Evolutionary conservation across 495 filamentous ascomycete genomes (phyloP).

Genomic region (Margaritispora aquatica): DNA sequence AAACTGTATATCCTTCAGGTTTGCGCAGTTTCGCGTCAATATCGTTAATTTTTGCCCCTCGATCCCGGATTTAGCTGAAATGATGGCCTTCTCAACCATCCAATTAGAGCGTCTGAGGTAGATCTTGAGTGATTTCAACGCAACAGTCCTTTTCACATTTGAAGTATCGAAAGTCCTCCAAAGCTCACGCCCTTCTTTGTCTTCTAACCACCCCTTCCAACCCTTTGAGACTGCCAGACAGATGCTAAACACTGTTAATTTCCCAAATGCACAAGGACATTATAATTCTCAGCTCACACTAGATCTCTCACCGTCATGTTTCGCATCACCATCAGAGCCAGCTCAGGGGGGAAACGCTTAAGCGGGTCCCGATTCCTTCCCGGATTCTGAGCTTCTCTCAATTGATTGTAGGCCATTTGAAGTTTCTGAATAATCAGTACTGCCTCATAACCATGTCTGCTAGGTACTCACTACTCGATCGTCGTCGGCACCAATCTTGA

Average conservation of each 20-base stretch:
- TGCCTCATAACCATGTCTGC: background rate
- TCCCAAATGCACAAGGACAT: background rate
- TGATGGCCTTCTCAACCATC: constrained; percentile 18
- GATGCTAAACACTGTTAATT: constrained; percentile 2
- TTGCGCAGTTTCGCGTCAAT: constrained; percentile 15
- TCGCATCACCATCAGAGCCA: constrained; percentile 19
- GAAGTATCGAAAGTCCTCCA: constrained; percentile 23
- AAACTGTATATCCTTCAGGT: constrained; percentile 15
- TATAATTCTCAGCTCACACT: constrained; percentile 15
- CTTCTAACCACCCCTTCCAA: constrained; percentile 23
- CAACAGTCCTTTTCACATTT: background rate
- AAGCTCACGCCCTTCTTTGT: constrained; percentile 15
- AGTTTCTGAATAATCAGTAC: constrained; percentile 11
- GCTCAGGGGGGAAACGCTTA: constrained; percentile 18
- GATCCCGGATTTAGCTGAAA: constrained; percentile 10
- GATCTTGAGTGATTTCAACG: constrained; percentile 10
- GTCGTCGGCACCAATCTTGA: constrained; percentile 23
- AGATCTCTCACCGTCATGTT: constrained; percentile 19
- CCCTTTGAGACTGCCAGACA: constrained; percentile 22
- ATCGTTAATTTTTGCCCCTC: constrained; percentile 9
- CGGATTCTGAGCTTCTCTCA: constrained; percentile 11
- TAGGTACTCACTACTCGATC: constrained; percentile 11
- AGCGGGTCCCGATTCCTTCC: constrained; percentile 21
- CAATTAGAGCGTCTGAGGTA: constrained; percentile 22
- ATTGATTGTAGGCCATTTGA: constrained; percentile 19